Conservation (phyloP, 106 monocot genomes). For the Platanthera guangdongensis region DNA sequence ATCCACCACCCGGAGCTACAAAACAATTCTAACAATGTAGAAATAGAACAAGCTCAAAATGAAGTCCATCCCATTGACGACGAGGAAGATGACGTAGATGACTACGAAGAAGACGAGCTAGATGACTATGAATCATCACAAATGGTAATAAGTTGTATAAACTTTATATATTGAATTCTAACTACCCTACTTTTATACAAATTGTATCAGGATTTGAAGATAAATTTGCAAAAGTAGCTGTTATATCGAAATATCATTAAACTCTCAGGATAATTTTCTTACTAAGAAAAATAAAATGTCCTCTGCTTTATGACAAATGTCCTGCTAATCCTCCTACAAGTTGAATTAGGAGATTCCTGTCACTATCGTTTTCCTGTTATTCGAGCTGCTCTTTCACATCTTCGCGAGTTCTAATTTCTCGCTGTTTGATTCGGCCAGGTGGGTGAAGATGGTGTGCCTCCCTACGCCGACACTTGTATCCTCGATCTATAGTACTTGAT, state of each 20-base stretch:
- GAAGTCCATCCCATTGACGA: conserved; percentile 3
- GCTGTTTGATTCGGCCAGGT: background rate
- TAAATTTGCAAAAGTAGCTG: no score
- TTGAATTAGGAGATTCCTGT: background rate
- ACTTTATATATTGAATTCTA: no score
- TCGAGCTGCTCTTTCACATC: background rate
- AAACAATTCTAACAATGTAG: conserved; percentile 12
- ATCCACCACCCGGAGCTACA: conserved; percentile 1
- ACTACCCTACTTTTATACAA: no score
- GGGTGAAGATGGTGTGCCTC: background rate
- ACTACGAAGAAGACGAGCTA: conserved; percentile 24
- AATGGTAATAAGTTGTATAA: conserved; percentile 15
- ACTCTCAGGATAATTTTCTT: background rate
- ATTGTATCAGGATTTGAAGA: no score
- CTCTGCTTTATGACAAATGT: background rate
- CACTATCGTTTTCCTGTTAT: background rate
- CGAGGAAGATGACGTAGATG: conserved; percentile 15
- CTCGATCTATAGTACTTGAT: background rate
- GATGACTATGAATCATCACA: conserved; percentile 32
- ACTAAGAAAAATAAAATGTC: background rate
- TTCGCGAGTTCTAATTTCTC: background rate
- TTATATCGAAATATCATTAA: background rate
- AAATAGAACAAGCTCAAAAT: conserved; percentile 22
- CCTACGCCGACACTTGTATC: background rate
- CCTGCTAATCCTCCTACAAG: background rate